Evolutionary conservation across 1,284 basidiomycete species (phyloP), one percentile per base, ranked within the genome.

Genomic region (Ganoderma sp.): DNA sequence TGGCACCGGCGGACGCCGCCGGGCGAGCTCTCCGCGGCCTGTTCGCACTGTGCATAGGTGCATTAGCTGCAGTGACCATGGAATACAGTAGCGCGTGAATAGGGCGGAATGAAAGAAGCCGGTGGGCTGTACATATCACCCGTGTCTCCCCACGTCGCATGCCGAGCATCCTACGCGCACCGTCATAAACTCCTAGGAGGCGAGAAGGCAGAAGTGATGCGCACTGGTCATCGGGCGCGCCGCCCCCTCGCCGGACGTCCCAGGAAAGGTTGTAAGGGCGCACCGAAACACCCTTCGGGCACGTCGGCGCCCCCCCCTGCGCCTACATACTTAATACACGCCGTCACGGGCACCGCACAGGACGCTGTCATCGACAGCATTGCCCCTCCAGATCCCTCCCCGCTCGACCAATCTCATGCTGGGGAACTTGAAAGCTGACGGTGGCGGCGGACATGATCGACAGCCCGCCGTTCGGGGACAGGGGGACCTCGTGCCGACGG

Each of bases 31-130:
- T 22, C 48, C 48, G 48, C 22, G 22, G 48, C 10, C n/a, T n/a
- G n/a, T 22, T 9, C 45, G n/a, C 42, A 42, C 42, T 39, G 37
- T 39, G 37, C 37, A 39, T 8, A 8, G 37, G 10, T 39, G 2
- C 37, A 43, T 17, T 43, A 15, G 17, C 42, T 43, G 42, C 17
- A 43, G 42, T 14, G 42, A 15, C 43, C 0, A 45, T n/a, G 17
- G 7, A 45, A 45, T 45, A 45, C 19, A 48, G 45, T 22, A 48
- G 25, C 25, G 28, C 12, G 12, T 28, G 52, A 32, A 54, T 14
- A n/a, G 14, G 28, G 6, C 32, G 52, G 52, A 56, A 56, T 56
- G 52, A 56, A 56, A 32, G 52, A 34, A 54, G 50, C 50, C 52
- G 28, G 2, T 22, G 5, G 52, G 28, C 52, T 52, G 48, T 52